Percentiles rank a stretch among this genome's conserved stretches.
Conservation (phyloP, 2,329 filamentous ascomycete genomes). For the Ophiocordyceps camponoti-leonardi region DNA sequence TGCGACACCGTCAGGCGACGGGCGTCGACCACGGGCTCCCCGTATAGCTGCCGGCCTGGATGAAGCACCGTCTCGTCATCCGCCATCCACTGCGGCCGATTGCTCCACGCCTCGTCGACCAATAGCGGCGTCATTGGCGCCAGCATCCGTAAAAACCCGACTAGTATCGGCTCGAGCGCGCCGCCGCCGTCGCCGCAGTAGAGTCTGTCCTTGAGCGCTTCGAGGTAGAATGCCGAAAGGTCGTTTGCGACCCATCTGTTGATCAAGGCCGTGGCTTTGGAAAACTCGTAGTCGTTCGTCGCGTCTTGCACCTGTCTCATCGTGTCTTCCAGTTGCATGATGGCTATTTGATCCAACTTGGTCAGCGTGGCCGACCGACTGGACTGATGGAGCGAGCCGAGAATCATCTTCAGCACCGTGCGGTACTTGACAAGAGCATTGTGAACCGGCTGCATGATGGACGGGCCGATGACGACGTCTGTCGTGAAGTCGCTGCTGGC, state of each 20-base stretch:
- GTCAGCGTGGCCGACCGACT: constrained; percentile 33
- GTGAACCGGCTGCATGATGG: constrained; percentile 62
- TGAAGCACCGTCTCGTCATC: constrained; percentile 18
- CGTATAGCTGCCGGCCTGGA: constrained; percentile 31
- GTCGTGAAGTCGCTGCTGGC: constrained; percentile 82
- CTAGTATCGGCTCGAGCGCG: constrained; percentile 47
- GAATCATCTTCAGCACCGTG: constrained; percentile 75
- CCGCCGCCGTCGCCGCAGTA: constrained; percentile 66
- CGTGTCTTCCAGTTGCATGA: constrained; percentile 54
- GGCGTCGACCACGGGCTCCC: constrained; percentile 22
- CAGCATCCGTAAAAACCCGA: constrained; percentile 60
- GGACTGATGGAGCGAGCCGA: constrained; percentile 52
- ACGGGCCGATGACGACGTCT: constrained; percentile 68
- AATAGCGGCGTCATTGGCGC: constrained; percentile 67
- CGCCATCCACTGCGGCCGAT: constrained; percentile 50
- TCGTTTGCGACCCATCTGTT: constrained; percentile 72
- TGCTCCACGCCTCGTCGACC: constrained; percentile 76
- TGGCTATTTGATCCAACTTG: constrained; percentile 54
- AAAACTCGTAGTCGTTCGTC: constrained; percentile 63
- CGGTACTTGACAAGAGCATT: constrained; percentile 70
- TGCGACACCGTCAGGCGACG: constrained; percentile 20
- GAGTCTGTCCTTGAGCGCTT: constrained; percentile 77
- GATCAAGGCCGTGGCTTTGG: constrained; percentile 54
- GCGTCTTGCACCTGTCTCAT: constrained; percentile 46
- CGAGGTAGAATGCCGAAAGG: constrained; percentile 85